A percentile compares a stretch with the other conserved stretches of the same genome.
These are phyloP conservation scores for Neonectria faginata DNA, from an alignment of 2,329 filamentous ascomycete genomes.

Conservation along the genomic window DNA sequence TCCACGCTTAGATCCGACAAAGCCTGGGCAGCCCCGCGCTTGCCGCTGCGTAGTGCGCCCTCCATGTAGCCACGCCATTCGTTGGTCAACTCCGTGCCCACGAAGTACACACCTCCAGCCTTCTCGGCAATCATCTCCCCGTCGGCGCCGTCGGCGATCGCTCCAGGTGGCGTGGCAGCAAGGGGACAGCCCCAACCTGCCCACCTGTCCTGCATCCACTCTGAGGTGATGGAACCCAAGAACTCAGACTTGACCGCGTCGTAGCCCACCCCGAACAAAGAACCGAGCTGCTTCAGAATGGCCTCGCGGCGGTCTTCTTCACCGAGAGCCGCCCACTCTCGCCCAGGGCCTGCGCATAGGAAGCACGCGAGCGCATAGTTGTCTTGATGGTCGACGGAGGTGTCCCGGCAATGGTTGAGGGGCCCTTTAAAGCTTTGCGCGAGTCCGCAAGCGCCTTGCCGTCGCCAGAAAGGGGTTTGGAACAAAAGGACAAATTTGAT, in stretches of 20 bases:
- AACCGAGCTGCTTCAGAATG: conserved; percentile 16
- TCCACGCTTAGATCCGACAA: conserved; percentile 17
- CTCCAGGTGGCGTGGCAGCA: conserved; percentile 5
- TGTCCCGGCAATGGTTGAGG: conserved; percentile 22
- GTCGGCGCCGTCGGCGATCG: background rate
- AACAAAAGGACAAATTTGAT: conserved; percentile 31
- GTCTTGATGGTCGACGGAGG: conserved; percentile 11
- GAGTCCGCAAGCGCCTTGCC: conserved; percentile 22
- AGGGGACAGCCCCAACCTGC: conserved; percentile 27
- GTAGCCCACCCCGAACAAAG: conserved; percentile 14
- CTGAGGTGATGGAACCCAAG: conserved; percentile 16
- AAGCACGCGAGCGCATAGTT: conserved; percentile 27
- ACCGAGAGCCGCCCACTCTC: conserved; percentile 10
- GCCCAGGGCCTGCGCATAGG: conserved; percentile 5
- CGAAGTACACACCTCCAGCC: conserved; percentile 26
- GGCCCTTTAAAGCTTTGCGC: conserved; percentile 26
- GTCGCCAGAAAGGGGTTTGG: conserved; percentile 30
- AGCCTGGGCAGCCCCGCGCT: conserved; percentile 21
- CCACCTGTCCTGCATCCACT: conserved; percentile 26
- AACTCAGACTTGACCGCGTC: conserved; percentile 21
- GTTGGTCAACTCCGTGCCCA: conserved; percentile 28
- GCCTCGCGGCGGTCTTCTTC: background rate
- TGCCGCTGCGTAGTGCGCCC: conserved; percentile 30
- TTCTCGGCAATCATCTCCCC: background rate
- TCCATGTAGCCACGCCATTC: conserved; percentile 34